Percentiles rank a stretch among this genome's conserved stretches.
Conservation (phyloP, 805 yeast genomes). For the Wickerhamomyces ciferrii region DNA sequence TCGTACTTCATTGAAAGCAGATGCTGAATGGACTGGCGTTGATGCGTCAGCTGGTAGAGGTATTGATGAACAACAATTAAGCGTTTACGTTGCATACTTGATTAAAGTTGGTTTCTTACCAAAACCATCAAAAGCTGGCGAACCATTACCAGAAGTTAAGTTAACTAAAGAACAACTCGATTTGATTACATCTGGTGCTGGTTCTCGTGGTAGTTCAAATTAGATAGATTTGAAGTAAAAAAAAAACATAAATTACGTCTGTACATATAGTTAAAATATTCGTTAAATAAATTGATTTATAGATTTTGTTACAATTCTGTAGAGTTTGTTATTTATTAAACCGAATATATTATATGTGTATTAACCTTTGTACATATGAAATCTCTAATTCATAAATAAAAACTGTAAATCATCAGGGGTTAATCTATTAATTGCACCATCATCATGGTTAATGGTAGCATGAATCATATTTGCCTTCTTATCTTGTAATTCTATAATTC, state of each 20-base stretch:
- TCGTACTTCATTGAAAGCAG: conserved; percentile 56
- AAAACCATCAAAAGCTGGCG: conserved; percentile 43
- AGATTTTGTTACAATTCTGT: background rate
- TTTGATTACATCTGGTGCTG: conserved; percentile 60
- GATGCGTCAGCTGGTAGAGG: conserved; percentile 73
- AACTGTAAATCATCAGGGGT: conserved; percentile 96
- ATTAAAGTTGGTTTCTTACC: conserved; percentile 77
- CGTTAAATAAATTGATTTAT: background rate
- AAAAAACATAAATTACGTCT: background rate
- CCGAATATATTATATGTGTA: background rate
- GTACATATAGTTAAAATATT: background rate
- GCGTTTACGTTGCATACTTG: conserved; percentile 76
- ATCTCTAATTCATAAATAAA: conserved; percentile 72
- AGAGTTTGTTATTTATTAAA: too few species aligned
- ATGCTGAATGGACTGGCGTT: conserved; percentile 55
- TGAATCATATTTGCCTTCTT: conserved; percentile 98
- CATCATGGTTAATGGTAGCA: conserved; percentile 93
- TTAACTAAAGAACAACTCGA: conserved; percentile 53
- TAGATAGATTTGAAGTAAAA: conserved; percentile 4
- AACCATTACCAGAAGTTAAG: conserved; percentile 48
- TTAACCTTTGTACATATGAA: background rate
- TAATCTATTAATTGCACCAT: conserved; percentile 79
- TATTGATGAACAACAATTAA: conserved; percentile 60
- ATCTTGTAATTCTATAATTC: conserved; percentile 93
- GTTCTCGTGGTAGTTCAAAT: conserved; percentile 65